A percentile compares a stretch with the other conserved stretches of the same genome.
Evolutionary conservation across 139 green algal genomes (phyloP).

Genomic region (Chlorella sorokiniana): DNA sequence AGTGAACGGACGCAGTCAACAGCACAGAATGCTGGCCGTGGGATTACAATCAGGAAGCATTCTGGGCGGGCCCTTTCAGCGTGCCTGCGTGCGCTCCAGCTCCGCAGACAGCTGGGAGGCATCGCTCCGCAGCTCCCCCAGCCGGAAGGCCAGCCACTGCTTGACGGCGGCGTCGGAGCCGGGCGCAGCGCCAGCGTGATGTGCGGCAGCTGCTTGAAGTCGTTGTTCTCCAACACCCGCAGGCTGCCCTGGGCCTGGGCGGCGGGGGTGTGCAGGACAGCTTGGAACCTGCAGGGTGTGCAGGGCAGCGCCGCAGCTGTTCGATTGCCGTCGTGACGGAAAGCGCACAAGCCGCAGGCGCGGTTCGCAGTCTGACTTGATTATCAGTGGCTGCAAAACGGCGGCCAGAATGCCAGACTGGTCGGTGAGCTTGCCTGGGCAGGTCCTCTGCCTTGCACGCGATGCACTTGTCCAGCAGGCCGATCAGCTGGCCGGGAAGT

Average conservation of each 20-base stretch:
- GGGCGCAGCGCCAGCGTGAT: conserved; percentile 82
- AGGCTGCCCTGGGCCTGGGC: conserved; percentile 41
- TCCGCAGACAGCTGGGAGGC: conserved; percentile 41
- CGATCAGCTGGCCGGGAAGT: conserved; percentile 89
- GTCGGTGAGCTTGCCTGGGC: conserved; percentile 19
- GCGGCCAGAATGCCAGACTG: too few species aligned
- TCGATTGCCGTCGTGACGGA: too few species aligned
- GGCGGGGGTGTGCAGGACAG: conserved; percentile 6
- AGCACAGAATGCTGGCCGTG: too few species aligned
- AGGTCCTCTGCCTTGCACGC: conserved; percentile 48
- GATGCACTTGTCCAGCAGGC: conserved; percentile 83
- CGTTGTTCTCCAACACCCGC: conserved; percentile 90
- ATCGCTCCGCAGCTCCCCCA: conserved; percentile 74
- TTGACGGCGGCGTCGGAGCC: conserved; percentile 85
- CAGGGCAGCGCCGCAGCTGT: not conserved
- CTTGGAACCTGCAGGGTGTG: conserved; percentile 16
- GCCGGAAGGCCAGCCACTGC: conserved; percentile 83
- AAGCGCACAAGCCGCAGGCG: too few species aligned
- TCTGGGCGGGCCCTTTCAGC: not conserved
- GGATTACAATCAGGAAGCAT: too few species aligned
- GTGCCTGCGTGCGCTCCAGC: conserved; percentile 54
- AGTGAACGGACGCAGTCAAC: too few species aligned
- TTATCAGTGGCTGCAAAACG: not conserved
- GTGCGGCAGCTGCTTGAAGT: conserved; percentile 94
- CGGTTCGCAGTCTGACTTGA: too few species aligned